These are phyloP conservation scores for Phytopythium litorale DNA, from an alignment of 352 stramenopile genomes.

Conservation along the genomic window DNA sequence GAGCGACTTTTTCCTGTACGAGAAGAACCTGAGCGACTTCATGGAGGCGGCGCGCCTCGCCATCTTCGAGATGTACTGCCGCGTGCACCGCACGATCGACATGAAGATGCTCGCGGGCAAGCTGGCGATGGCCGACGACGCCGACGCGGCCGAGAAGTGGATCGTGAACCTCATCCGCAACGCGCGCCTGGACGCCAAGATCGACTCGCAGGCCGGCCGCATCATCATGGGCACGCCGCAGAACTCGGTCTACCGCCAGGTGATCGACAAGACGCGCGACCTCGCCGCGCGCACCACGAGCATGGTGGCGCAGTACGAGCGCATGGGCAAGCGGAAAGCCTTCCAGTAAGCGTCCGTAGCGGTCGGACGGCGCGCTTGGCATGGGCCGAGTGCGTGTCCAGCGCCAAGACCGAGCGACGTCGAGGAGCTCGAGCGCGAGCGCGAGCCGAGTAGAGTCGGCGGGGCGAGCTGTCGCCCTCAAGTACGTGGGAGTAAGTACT, in stretches of 20 bases:
- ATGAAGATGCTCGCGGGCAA: constrained; percentile 95
- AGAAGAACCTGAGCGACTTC: constrained; percentile 96
- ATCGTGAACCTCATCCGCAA: constrained; percentile 99
- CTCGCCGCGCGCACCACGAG: constrained; percentile 91
- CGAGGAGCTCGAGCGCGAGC: neutral
- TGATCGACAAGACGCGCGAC: constrained; percentile 97
- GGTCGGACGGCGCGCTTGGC: neutral
- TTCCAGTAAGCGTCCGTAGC: constrained; percentile 39
- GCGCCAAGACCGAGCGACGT: neutral
- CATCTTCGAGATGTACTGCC: constrained; percentile 99
- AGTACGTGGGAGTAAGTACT: neutral
- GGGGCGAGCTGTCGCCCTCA: no score
- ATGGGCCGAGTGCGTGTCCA: neutral
- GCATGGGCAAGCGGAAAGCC: constrained; percentile 79
- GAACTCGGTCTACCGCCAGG: constrained; percentile 94
- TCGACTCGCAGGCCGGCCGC: constrained; percentile 95
- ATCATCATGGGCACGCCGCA: constrained; percentile 96
- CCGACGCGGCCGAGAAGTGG: constrained; percentile 96
- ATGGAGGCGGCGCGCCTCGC: constrained; percentile 97
- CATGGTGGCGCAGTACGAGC: constrained; percentile 84
- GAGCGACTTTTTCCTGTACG: constrained; percentile 97
- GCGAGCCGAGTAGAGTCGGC: neutral
- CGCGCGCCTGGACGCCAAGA: constrained; percentile 96
- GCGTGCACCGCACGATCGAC: constrained; percentile 99
- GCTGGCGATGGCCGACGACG: constrained; percentile 94